Base-by-base conservation (phyloP, 2,329 filamentous ascomycete species). In the Cladosporium sp. region DNA sequence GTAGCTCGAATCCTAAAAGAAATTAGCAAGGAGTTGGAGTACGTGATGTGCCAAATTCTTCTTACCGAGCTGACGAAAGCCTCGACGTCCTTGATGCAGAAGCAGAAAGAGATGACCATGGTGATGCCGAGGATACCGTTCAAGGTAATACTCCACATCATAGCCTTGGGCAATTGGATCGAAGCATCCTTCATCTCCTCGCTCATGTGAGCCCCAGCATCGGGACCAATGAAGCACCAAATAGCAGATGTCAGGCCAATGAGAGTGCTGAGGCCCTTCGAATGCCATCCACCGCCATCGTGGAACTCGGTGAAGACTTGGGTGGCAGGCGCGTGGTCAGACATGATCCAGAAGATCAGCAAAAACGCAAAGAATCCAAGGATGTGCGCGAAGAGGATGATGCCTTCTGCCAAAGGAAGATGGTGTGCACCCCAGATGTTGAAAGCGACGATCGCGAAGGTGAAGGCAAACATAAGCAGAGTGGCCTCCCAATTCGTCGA, bases 361-460 rank as follows among this genome's bases (percentile, higher is more conserved):
- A 78, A 70, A 60, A 78, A 72, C 36, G 71, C 70, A 58, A 79
- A 67, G 69, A 78, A 80, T 14, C 71, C 75, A 39, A 76, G 69
- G 15, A 79, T 67, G 61, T 80, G 76, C 25, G 77, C 61, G 55
- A 71, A 67, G 0, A 72, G 63, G 37, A 74, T 64, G 15, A 73
- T 65, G 11, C 69, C 69, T 61, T 74, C 69, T 1, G 66, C 64
- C 15, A 70, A 59, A 8, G 72, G 70, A 19, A 74, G 61, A 37
- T 70, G 65, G 28, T 68, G 66, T 1, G 69, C 70, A 54, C 67
- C 65, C 59, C 69, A 71, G 58, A 72, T 70, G 63, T 74, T 74
- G 68, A 74, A 73, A 2, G 47, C 47, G 4, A 61, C 65, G 12
- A 69, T 64, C 9, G 69, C 64, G 55, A 72, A 57, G 47, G 69